Percentiles rank a stretch among this genome's conserved stretches.
Evolutionary conservation across 805 yeast species (phyloP).

Genomic region (Candida lessepsii): DNA sequence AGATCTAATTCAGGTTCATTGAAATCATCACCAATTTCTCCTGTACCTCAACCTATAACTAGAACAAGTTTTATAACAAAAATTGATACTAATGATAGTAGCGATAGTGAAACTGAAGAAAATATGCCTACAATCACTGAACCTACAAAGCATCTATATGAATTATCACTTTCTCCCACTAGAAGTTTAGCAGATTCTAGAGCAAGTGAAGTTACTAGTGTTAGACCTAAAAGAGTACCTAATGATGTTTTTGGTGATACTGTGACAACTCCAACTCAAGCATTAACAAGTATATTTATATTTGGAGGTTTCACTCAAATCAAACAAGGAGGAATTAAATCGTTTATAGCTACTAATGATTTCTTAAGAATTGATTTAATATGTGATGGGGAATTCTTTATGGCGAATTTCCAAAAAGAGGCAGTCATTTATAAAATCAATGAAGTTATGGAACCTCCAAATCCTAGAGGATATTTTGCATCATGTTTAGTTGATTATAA

Average conservation of each 20-base stretch:
- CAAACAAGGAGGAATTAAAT: slow-evolving; percentile 12
- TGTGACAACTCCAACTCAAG: slow-evolving; percentile 17
- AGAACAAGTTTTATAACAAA: slow-evolving; percentile 6
- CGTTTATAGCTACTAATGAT: slow-evolving; percentile 32
- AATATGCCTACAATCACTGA: not conserved
- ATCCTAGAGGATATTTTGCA: slow-evolving; percentile 42
- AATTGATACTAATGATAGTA: slow-evolving; percentile 1
- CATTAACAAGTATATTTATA: slow-evolving; percentile 29
- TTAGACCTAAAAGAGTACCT: not conserved
- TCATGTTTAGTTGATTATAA: slow-evolving; percentile 26
- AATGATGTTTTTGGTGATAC: slow-evolving; percentile 17
- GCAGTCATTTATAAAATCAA: slow-evolving; percentile 19
- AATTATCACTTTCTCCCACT: not conserved
- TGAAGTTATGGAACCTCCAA: slow-evolving; percentile 24
- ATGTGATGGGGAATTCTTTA: slow-evolving; percentile 14
- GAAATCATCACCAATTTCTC: slow-evolving; percentile 24
- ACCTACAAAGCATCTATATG: not conserved
- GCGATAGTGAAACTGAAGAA: slow-evolving; percentile 4
- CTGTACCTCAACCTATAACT: slow-evolving; percentile 15
- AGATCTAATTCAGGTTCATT: slow-evolving; percentile 26
- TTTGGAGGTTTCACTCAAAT: slow-evolving; percentile 38
- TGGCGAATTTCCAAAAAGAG: slow-evolving; percentile 13
- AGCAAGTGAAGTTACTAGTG: not conserved
- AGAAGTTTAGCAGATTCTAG: slow-evolving; percentile 2
- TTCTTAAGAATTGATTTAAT: slow-evolving; percentile 36